Conservation (phyloP, 2,329 filamentous ascomycete species). For the Acrocalymma vagum region DNA sequence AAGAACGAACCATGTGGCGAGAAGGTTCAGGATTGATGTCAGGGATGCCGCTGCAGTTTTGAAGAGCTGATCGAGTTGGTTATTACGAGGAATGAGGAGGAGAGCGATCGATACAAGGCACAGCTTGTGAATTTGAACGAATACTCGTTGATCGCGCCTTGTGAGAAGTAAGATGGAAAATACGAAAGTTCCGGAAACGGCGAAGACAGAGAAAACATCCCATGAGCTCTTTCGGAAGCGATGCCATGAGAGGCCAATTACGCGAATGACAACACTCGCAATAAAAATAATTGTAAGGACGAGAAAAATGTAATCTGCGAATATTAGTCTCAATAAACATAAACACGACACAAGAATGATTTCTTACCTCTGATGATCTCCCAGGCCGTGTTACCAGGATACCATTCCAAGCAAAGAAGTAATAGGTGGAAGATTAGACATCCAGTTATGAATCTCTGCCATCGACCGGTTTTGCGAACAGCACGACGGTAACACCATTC, state of each 20-base stretch:
- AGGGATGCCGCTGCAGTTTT: slow-evolving; percentile 97
- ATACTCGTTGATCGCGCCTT: slow-evolving; percentile 63
- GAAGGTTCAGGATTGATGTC: slow-evolving; percentile 85
- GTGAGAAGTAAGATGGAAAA: slow-evolving; percentile 81
- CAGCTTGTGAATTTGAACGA: slow-evolving; percentile 88
- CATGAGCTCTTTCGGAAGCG: slow-evolving; percentile 92
- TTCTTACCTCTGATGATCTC: slow-evolving; percentile 67
- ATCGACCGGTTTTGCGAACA: slow-evolving; percentile 90
- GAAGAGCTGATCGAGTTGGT: slow-evolving; percentile 96
- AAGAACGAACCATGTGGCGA: slow-evolving; percentile 97
- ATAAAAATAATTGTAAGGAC: slow-evolving; percentile 83
- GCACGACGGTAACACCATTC: slow-evolving; percentile 95
- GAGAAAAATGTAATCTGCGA: slow-evolving; percentile 76
- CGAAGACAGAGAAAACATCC: slow-evolving; percentile 88
- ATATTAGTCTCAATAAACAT: slow-evolving; percentile 33
- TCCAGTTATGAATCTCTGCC: slow-evolving; percentile 84
- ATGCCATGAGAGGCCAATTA: slow-evolving; percentile 89
- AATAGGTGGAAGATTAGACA: slow-evolving; percentile 84
- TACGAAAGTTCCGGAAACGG: slow-evolving; percentile 80
- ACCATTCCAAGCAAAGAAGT: slow-evolving; percentile 85
- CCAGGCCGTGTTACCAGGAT: slow-evolving; percentile 77
- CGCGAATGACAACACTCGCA: slow-evolving; percentile 81
- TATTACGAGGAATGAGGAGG: slow-evolving; percentile 92
- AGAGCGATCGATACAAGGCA: slow-evolving; percentile 91
- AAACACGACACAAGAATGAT: background rate